phyloP scores from a whole-genome alignment of 164 flowering plant genomes.

The Magnolia kwangsiensis region DNA sequence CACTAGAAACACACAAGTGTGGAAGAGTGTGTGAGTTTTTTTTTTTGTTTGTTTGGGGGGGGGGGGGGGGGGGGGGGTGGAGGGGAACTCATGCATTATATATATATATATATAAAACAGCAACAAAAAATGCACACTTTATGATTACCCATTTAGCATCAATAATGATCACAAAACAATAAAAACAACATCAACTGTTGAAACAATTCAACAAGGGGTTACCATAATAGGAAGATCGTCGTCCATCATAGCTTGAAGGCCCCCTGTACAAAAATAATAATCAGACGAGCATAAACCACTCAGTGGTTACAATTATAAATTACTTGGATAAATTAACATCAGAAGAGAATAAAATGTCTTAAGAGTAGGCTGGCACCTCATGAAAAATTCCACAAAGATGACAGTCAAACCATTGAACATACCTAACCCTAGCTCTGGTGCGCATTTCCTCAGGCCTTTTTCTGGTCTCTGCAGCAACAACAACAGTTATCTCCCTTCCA shows the following conservation, averaged over 20 bases:
- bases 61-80: no score
- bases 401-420: background rate
- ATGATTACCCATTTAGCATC: background rate
- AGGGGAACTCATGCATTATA: no score
- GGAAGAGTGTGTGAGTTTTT: no score
- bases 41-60: no score
- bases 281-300: background rate
- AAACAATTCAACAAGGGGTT: conserved; percentile 5
- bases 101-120: no score
- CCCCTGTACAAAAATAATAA: conserved; percentile 27
- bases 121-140: no score
- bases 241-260: conserved; percentile 47
- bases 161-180: background rate
- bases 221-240: conserved; percentile 66
- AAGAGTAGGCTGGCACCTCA: background rate
- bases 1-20: no score
- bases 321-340: background rate
- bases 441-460: conserved; percentile 95
- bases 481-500: conserved; percentile 76
- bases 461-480: conserved; percentile 78
- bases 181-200: no score
- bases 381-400: background rate
- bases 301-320: background rate
- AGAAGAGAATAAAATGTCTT: background rate
- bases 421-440: conserved; percentile 48